Conservation (phyloP, 108 stramenopile species). For the Fistulifera pelliculosa region DNA sequence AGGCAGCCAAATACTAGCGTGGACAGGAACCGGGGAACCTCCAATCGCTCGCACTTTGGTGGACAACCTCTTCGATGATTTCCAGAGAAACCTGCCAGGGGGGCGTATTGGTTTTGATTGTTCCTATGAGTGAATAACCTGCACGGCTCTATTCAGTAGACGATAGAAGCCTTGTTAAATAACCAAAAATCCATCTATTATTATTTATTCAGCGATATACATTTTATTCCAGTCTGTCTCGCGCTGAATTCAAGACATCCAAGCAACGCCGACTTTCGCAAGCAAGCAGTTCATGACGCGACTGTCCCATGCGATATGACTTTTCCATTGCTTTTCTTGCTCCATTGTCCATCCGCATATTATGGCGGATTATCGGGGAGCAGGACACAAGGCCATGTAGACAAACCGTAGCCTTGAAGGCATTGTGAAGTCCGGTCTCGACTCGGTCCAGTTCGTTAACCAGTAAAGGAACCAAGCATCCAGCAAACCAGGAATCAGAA, state of each 20-base stretch:
- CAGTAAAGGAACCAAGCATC: conserved; percentile 43
- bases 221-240: too few species aligned
- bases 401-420: conserved; percentile 50
- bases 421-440: conserved; percentile 38
- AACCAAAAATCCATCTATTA: too few species aligned
- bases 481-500: conserved; percentile 40
- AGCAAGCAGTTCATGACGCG: conserved; percentile 47
- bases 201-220: too few species aligned
- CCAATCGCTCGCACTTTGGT: conserved; percentile 13
- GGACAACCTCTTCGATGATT: conserved; percentile 11
- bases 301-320: conserved; percentile 35
- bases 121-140: conserved; percentile 3
- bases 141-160: conserved; percentile 13
- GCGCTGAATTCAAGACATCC: neutral
- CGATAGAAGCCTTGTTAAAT: too few species aligned
- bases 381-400: conserved; percentile 28
- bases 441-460: conserved; percentile 40
- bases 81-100: neutral
- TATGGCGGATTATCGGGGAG: conserved; percentile 19
- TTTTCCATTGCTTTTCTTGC: conserved; percentile 28
- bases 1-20: conserved; percentile 23
- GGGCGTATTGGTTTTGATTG: conserved; percentile 28
- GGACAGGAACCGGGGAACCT: conserved; percentile 48
- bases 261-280: conserved; percentile 36
- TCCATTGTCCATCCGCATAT: conserved; percentile 20